Evolutionary conservation across 2,329 filamentous ascomycete species (phyloP), one percentile per base, ranked within the genome.

Genomic region (Epichloe aotearoae): DNA sequence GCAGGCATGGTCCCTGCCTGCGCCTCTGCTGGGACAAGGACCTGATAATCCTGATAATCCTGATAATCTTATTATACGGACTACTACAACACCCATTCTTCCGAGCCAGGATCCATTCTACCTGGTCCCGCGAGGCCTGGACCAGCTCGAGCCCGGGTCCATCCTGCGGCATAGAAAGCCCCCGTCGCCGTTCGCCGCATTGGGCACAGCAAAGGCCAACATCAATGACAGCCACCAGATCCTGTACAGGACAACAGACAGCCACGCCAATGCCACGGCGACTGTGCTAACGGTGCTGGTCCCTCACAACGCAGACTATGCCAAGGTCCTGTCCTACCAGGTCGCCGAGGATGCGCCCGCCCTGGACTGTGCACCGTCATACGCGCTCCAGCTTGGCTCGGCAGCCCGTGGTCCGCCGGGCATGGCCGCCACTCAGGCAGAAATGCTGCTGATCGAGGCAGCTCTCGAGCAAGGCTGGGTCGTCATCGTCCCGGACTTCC

Each of bases 401-500:
- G 46, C 26, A 26, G 7, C 7, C 26, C 1, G 7, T 6, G 47
- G 52, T 1, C 12, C 68, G 5, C 59, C 73, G 47, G 65, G 67
- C 7, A 65, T 66, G 10, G 60, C 64, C 26, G 57, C 54, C 2
- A 57, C 58, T 6, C 53, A 59, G 45, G 20, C 49, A 3, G 57
- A 62, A 49, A 19, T 61, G 3, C 50, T 62, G 5, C 55, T 61
- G 7, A 47, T 59, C 8, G 53, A 61, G 39, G 53, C 51, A 1
- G 55, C 55, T 8, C 66, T 77, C 2, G 61, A 63, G 5, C 51
- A 64, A 55, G 72, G 73, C 6, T 76, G 72, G 72, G 62, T 69
- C 19, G 69, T 77, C 23, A 70, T 67, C 15, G 60, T 71, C 64
- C 72, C 74, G 0, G 74, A 77, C 55, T 70, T 67, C 50, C 65